A percentile compares a stretch with the other conserved stretches of the same genome.
phyloP scores from a whole-genome alignment of 257 asterid genomes.

The Parsonsia alboflavescens region DNA sequence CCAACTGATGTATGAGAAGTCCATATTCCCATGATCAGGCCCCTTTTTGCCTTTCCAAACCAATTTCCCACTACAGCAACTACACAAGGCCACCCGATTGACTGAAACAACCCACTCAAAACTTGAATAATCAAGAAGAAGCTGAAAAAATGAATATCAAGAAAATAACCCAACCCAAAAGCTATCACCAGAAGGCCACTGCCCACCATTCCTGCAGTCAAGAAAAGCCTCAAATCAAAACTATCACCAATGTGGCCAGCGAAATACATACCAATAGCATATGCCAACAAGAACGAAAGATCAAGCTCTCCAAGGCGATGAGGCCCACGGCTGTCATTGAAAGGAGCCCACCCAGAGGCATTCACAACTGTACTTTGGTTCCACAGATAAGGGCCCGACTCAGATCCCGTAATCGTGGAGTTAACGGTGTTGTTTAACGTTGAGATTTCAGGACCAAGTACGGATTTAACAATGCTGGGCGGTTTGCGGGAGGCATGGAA shows the following conservation, averaged over 20 bases:
- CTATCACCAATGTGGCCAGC: slow-evolving; percentile 82
- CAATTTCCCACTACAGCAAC: slow-evolving; percentile 91
- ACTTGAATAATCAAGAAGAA: slow-evolving; percentile 58
- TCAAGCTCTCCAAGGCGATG: slow-evolving; percentile 96
- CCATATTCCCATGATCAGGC: slow-evolving; percentile 92
- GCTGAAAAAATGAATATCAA: slow-evolving; percentile 59
- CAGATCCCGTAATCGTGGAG: slow-evolving; percentile 23
- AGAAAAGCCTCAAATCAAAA: slow-evolving; percentile 64
- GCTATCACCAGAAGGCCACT: slow-evolving; percentile 63
- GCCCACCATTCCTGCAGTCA: slow-evolving; percentile 81
- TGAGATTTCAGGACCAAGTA: slow-evolving; percentile 59
- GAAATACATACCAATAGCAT: slow-evolving; percentile 79
- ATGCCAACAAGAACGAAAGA: slow-evolving; percentile 69
- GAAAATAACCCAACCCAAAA: slow-evolving; percentile 78
- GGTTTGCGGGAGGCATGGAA: slow-evolving; percentile 97
- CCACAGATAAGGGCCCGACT: slow-evolving; percentile 16
- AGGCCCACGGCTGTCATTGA: slow-evolving; percentile 69
- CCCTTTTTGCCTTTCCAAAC: slow-evolving; percentile 83
- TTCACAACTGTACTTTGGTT: slow-evolving; percentile 14
- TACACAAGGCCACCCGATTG: slow-evolving; percentile 95
- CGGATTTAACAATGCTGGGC: slow-evolving; percentile 91
- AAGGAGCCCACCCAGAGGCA: slow-evolving; percentile 78
- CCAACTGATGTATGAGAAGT: slow-evolving; percentile 85
- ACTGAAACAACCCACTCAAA: slow-evolving; percentile 84
- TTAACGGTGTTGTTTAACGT: slow-evolving; percentile 23